Evolutionary conservation across 768 basidiomycete species (phyloP).

Genomic region (Hericium coralloides): DNA sequence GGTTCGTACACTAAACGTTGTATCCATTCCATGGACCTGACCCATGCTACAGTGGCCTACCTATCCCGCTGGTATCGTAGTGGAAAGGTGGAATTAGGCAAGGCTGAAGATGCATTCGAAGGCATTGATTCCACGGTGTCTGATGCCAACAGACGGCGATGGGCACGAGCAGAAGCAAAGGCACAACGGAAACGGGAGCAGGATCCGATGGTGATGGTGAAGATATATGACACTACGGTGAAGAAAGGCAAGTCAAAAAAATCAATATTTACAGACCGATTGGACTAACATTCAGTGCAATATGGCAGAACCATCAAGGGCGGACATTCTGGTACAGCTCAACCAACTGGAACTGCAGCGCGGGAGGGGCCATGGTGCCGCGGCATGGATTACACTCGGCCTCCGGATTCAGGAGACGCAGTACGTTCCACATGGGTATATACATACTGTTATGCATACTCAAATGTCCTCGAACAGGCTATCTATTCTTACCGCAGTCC

Average conservation of each 20-base stretch:
- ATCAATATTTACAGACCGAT: too few species aligned
- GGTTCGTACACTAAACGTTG: slow-evolving; percentile 11
- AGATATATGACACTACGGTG: background rate
- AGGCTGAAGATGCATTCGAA: too few species aligned
- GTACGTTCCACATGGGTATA: background rate
- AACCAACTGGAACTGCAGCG: background rate
- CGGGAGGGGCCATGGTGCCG: background rate
- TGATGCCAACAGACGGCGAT: background rate
- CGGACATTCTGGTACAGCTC: background rate
- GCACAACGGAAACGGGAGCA: background rate
- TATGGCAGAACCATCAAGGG: background rate
- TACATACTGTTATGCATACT: too few species aligned
- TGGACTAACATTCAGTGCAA: too few species aligned
- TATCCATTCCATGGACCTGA: too few species aligned
- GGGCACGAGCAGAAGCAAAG: background rate
- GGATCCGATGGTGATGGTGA: background rate
- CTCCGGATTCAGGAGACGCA: background rate
- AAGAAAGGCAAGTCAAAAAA: background rate
- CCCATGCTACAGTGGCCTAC: background rate
- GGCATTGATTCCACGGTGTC: background rate
- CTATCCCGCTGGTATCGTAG: background rate
- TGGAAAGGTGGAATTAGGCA: too few species aligned
- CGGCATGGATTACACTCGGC: background rate
- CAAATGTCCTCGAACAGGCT: background rate
- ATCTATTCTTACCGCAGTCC: background rate